Conservation (phyloP, 805 yeast genomes). For the Debaryomyces prosopidis region DNA sequence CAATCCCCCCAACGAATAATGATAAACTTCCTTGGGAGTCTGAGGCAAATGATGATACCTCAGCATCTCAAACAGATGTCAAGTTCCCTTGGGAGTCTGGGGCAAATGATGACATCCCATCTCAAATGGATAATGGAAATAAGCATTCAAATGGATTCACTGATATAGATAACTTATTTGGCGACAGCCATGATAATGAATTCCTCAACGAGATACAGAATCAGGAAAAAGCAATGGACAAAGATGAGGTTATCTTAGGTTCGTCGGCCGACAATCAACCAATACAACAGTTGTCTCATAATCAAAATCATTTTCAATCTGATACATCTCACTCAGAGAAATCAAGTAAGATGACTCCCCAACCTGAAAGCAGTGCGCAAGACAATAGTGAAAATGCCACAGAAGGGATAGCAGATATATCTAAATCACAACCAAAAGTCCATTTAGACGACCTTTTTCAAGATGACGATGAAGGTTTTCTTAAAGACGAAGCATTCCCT, state of each 20-base stretch:
- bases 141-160: background rate
- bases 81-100: slow-evolving; percentile 1
- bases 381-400: background rate
- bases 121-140: no score
- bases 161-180: background rate
- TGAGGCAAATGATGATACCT: background rate
- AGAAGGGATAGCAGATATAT: background rate
- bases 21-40: no score
- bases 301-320: no score
- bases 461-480: background rate
- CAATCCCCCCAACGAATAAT: no score
- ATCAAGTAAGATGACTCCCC: no score
- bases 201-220: slow-evolving; percentile 7
- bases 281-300: no score
- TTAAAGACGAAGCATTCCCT: background rate
- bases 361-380: no score
- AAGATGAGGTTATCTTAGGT: no score
- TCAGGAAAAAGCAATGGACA: no score
- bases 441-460: background rate
- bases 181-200: slow-evolving; percentile 5
- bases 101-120: background rate
- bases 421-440: background rate
- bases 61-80: slow-evolving; percentile 1
- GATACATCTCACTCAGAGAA: no score
- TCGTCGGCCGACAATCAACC: no score